These are phyloP conservation scores for Oldenlandia corymbosa DNA, from an alignment of 257 asterid genomes.

Conservation along the genomic window DNA sequence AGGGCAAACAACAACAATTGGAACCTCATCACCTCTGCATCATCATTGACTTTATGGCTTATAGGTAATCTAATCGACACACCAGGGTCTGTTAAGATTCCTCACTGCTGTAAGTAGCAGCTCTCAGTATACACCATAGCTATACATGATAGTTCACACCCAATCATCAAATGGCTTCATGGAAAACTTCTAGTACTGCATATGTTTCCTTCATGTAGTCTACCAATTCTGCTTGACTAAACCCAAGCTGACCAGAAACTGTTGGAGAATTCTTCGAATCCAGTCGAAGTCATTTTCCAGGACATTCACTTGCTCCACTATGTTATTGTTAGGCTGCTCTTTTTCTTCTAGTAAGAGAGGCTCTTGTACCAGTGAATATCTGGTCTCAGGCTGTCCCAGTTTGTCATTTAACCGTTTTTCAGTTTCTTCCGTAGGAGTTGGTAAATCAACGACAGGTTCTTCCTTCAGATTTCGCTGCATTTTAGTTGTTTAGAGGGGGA, in stretches of 20 bases:
- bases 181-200: not conserved
- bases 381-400: constrained; percentile 11
- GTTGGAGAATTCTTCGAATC: constrained; percentile 55
- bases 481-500: constrained; percentile 9
- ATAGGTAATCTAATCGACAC: too few relatives aligned
- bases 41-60: too few relatives aligned
- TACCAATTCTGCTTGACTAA: constrained; percentile 4
- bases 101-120: too few relatives aligned
- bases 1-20: too few relatives aligned
- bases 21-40: too few relatives aligned
- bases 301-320: constrained; percentile 9
- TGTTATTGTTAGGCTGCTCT: constrained; percentile 2
- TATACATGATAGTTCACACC: not conserved
- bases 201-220: not conserved
- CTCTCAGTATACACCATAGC: not conserved
- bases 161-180: not conserved
- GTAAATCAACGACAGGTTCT: constrained; percentile 14
- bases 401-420: constrained; percentile 21
- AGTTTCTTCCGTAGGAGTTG: constrained; percentile 18
- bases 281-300: constrained; percentile 37
- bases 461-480: constrained; percentile 31
- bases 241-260: constrained; percentile 52
- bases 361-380: constrained; percentile 1
- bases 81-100: too few relatives aligned
- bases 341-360: constrained; percentile 15